Percentiles rank a stretch among this genome's conserved stretches.
phyloP scores from a whole-genome alignment of 257 asterid species.

The Solanum neorickii region DNA sequence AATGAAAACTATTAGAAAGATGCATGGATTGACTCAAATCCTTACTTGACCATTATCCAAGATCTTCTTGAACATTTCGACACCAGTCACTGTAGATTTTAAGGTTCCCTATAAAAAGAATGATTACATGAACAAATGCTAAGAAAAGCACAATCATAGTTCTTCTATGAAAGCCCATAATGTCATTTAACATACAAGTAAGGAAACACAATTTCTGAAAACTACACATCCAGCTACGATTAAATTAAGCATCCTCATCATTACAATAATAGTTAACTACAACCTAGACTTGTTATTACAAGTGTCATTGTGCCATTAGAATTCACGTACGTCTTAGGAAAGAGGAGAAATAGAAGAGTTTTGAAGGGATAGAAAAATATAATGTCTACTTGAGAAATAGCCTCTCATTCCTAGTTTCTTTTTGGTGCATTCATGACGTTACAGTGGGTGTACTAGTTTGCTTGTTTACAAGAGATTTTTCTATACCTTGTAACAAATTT shows the following conservation, averaged over 20 bases:
- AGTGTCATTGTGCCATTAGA: background rate
- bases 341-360: background rate
- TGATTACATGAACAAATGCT: background rate
- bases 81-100: slow-evolving; percentile 92
- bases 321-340: background rate
- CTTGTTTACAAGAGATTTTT: background rate
- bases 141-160: background rate
- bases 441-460: background rate
- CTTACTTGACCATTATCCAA: slow-evolving; percentile 88
- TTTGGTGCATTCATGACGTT: background rate
- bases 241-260: background rate
- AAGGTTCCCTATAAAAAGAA: slow-evolving; percentile 46
- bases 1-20: background rate
- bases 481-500: background rate
- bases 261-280: background rate
- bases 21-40: background rate
- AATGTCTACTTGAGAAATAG: background rate
- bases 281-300: background rate
- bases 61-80: slow-evolving; percentile 97
- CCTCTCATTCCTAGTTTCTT: background rate
- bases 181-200: background rate
- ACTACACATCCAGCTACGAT: background rate
- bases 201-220: background rate
- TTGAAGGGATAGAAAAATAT: background rate
- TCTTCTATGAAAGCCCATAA: background rate